These are phyloP conservation scores for Monilinia fructigena DNA, from an alignment of 2,329 filamentous ascomycete genomes.

Conservation along the genomic window DNA sequence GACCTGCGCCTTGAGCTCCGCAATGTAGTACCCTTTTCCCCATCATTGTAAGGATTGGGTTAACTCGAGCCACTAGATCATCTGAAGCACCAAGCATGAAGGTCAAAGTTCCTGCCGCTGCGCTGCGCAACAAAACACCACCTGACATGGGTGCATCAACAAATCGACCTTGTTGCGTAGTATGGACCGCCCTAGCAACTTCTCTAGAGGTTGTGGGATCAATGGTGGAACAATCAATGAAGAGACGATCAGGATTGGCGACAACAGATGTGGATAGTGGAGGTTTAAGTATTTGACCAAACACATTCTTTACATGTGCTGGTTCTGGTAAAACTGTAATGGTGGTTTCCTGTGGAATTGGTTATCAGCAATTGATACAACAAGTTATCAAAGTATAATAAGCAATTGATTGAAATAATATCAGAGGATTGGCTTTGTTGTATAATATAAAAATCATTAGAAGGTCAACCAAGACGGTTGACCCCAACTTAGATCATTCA, in stretches of 20 bases:
- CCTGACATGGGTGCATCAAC: constrained; percentile 97
- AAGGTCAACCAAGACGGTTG: constrained; percentile 35
- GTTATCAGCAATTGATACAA: constrained; percentile 3
- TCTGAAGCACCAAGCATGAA: constrained; percentile 86
- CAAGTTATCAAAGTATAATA: not conserved
- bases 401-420: constrained; percentile 22
- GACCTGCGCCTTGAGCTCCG: constrained; percentile 77
- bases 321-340: constrained; percentile 90
- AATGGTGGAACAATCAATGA: constrained; percentile 96
- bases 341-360: constrained; percentile 65
- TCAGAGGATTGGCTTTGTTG: constrained; percentile 40
- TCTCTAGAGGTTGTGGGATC: constrained; percentile 80
- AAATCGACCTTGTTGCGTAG: constrained; percentile 69
- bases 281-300: constrained; percentile 68
- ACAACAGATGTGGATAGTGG: constrained; percentile 51
- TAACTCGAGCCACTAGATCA: constrained; percentile 61
- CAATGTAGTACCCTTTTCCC: constrained; percentile 84
- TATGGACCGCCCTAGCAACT: constrained; percentile 69
- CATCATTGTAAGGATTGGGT: constrained; percentile 74
- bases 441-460: constrained; percentile 36
- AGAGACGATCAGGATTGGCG: constrained; percentile 63
- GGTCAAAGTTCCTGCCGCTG: constrained; percentile 80
- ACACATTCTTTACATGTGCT: constrained; percentile 81
- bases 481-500: constrained; percentile 40
- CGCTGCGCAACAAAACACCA: constrained; percentile 89